Base-by-base conservation (phyloP, 768 basidiomycete species). In the Cystofilobasidium ferigula region DNA sequence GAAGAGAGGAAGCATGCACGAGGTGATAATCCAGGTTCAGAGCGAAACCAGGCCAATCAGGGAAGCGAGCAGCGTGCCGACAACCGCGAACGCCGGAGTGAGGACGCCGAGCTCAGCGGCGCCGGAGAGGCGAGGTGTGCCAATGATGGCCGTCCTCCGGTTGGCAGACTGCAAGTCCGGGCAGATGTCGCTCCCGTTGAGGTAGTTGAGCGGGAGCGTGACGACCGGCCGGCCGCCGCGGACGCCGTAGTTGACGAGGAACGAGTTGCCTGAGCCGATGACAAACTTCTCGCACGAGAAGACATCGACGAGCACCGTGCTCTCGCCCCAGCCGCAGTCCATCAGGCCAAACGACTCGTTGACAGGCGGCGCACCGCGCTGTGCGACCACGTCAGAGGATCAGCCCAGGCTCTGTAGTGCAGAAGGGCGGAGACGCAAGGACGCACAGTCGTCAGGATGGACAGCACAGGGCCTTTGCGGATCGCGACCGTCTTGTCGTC, bases 231-330 rank as follows among this genome's bases (percentile, higher is more conserved):
- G 36, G 20, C 67, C 67, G n/a, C 67, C 67, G 35, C 61, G 56
- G 18, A 62, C 36, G 14, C 34, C 24, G 72, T 89, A 89, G 67
- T 84, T 77, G 28, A 83, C 81, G 30, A 82, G 78, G 58, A 89
- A 71, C 40, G 79, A 82, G 45, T 85, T 85, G 54, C 80, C 78
- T 47, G 86, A 83, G 34, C 86, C 87, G 10, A 87, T 83, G 24
- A 80, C 82, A 79, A 82, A 85, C 74, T 86, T 84, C 42, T 76
- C 73, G 74, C 87, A 89, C 3, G 81, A 82, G 26, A 88, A 72
- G 61, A 87, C 77, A 69, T 85, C 78, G 2, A 81, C 53, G 16
- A 68, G 61, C 14, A 57, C 40, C 22, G 67, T 68, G 47, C 80
- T 47, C 78, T 78, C 9, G 77, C 64, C 22, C 74, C 69, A 71